Percentiles rank a stretch among this genome's conserved stretches.
These are phyloP conservation scores for Ampelocalamus luodianensis DNA, from an alignment of 176 grass and related monocot genomes.

Conservation along the genomic window DNA sequence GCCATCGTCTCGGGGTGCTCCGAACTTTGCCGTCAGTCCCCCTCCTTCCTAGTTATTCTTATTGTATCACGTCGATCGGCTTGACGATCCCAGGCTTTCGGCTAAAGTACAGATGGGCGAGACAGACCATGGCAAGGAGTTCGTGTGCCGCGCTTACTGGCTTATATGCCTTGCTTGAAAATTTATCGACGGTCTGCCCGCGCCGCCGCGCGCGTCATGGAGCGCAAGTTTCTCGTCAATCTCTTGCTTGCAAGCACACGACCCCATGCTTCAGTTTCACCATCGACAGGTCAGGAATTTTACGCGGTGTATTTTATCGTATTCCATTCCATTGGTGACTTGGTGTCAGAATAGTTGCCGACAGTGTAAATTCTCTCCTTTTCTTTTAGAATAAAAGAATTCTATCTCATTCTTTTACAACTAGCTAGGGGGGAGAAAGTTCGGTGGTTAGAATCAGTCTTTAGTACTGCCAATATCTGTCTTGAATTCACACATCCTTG, in stretches of 20 bases:
- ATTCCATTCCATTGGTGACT: too few species aligned
- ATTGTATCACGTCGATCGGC: not conserved
- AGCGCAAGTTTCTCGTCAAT: not conserved
- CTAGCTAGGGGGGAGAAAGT: too few species aligned
- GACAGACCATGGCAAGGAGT: not conserved
- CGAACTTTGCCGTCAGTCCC: not conserved
- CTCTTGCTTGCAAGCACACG: not conserved
- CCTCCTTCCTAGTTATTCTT: not conserved
- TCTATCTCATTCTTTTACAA: too few species aligned
- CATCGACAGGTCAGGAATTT: not conserved
- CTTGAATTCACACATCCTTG: not conserved
- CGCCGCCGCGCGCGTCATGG: too few species aligned
- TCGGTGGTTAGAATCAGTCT: too few species aligned
- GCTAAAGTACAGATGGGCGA: not conserved
- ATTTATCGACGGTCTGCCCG: too few species aligned
- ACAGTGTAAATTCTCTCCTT: too few species aligned
- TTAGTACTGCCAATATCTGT: not conserved
- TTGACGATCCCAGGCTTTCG: not conserved
- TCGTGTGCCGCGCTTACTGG: too few species aligned
- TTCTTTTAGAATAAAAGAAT: too few species aligned
- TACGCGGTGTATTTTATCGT: too few species aligned
- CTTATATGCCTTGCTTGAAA: too few species aligned
- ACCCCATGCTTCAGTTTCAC: not conserved
- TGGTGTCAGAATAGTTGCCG: too few species aligned
- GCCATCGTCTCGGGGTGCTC: not conserved